These are phyloP conservation scores for Amanita phalloides DNA, from an alignment of 768 basidiomycete species.

Conservation along the genomic window DNA sequence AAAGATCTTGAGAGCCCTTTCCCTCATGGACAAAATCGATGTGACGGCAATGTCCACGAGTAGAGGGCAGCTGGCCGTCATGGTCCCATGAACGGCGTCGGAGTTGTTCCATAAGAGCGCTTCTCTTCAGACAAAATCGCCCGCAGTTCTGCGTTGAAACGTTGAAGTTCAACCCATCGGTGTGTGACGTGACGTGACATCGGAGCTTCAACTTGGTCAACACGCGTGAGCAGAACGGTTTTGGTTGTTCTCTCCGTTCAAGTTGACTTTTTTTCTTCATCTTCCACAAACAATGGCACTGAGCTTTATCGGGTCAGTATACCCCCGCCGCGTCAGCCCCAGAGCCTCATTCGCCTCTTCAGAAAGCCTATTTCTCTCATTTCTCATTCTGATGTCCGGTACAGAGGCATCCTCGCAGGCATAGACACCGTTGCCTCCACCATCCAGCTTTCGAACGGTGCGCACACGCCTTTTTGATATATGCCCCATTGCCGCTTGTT, in stretches of 20 bases:
- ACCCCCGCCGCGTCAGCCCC: not conserved
- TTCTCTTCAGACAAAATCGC: too few relatives aligned
- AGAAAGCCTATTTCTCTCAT: conserved; percentile 87
- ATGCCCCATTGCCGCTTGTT: not conserved
- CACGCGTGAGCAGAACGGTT: not conserved
- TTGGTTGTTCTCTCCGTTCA: not conserved
- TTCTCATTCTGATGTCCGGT: conserved; percentile 86
- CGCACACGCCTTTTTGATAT: conserved; percentile 6
- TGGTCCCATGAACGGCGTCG: too few relatives aligned
- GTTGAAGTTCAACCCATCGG: too few relatives aligned
- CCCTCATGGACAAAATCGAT: too few relatives aligned
- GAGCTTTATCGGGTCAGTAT: conserved; percentile 62
- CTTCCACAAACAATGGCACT: conserved; percentile 39
- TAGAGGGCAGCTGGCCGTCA: too few relatives aligned
- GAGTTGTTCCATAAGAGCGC: too few relatives aligned
- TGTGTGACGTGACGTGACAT: not conserved
- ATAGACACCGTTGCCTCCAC: conserved; percentile 82
- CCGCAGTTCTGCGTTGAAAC: too few relatives aligned
- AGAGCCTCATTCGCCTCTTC: conserved; percentile 1
- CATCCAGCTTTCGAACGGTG: conserved; percentile 82
- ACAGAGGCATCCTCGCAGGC: conserved; percentile 78
- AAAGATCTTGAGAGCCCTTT: too few relatives aligned
- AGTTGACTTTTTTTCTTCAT: not conserved
- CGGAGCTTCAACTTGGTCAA: not conserved
- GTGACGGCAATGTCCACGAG: too few relatives aligned